A percentile compares a stretch with the other conserved stretches of the same genome.
Evolutionary conservation across 140 eudicot species (phyloP).

Genomic region (Bidens hawaiensis): DNA sequence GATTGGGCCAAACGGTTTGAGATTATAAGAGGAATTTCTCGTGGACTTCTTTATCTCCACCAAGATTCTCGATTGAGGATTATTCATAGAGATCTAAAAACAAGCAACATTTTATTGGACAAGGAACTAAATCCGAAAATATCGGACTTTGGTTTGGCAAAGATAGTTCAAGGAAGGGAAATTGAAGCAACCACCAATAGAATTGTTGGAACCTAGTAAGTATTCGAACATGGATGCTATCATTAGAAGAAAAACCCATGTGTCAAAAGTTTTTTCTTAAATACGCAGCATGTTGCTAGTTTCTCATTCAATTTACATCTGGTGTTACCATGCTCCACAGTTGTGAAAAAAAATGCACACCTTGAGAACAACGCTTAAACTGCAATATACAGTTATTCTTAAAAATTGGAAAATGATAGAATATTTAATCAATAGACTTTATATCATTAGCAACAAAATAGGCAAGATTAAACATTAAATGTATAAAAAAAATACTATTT

Average conservation of each 20-base stretch:
- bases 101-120: slow-evolving; percentile 43
- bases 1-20: slow-evolving; percentile 40
- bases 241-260: background rate
- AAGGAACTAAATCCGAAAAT: slow-evolving; percentile 44
- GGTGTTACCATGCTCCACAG: background rate
- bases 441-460: background rate
- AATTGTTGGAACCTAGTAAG: slow-evolving; percentile 53
- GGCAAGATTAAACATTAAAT: background rate
- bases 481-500: too few relatives aligned
- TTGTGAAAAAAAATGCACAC: background rate
- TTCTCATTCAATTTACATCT: background rate
- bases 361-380: background rate
- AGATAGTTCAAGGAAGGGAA: slow-evolving; percentile 37
- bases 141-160: slow-evolving; percentile 57
- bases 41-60: slow-evolving; percentile 53
- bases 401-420: background rate
- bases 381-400: background rate
- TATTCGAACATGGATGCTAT: background rate
- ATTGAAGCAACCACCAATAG: slow-evolving; percentile 35
- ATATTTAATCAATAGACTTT: background rate
- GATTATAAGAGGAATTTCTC: slow-evolving; percentile 41
- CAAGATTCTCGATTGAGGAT: slow-evolving; percentile 45
- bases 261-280: background rate
- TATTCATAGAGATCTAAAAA: slow-evolving; percentile 42
- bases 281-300: background rate